Percentiles rank a stretch among this genome's conserved stretches.
These are phyloP conservation scores for Thozetella sp. DNA, from an alignment of 495 filamentous ascomycete genomes.

Conservation along the genomic window DNA sequence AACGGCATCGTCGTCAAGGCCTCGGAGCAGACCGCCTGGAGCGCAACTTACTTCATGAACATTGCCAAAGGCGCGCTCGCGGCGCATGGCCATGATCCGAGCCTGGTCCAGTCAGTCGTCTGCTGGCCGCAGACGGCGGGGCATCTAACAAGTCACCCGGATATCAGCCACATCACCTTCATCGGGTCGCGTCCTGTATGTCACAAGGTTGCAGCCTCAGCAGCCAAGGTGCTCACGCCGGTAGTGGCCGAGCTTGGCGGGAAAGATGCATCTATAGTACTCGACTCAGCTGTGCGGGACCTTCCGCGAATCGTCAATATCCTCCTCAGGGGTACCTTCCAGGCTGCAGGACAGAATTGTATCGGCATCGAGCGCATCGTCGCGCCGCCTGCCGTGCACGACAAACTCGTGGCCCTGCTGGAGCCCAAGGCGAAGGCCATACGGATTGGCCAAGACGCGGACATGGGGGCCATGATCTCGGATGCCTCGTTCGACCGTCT, in stretches of 20 bases:
- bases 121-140: conserved; percentile 85
- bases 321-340: conserved; percentile 90
- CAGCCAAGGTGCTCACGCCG: conserved; percentile 81
- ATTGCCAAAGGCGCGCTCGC: conserved; percentile 77
- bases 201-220: conserved; percentile 82
- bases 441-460: conserved; percentile 63
- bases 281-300: conserved; percentile 73
- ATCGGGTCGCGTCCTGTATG: conserved; percentile 90
- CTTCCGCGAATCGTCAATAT: conserved; percentile 73
- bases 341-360: conserved; percentile 97
- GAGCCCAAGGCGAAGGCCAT: conserved; percentile 70
- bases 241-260: conserved; percentile 89
- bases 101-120: conserved; percentile 80
- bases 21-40: conserved; percentile 94
- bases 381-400: conserved; percentile 73
- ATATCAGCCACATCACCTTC: conserved; percentile 91
- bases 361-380: conserved; percentile 95
- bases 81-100: conserved; percentile 81
- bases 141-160: conserved; percentile 83
- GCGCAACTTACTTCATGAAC: conserved; percentile 73
- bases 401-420: conserved; percentile 69
- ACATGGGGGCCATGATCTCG: conserved; percentile 92
- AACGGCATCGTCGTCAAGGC: conserved; percentile 91
- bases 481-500: conserved; percentile 67
- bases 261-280: conserved; percentile 92